Evolutionary conservation across 2,329 filamentous ascomycete genomes (phyloP), one percentile per base, ranked within the genome.

Genomic region (Nigrospora sphaerica): DNA sequence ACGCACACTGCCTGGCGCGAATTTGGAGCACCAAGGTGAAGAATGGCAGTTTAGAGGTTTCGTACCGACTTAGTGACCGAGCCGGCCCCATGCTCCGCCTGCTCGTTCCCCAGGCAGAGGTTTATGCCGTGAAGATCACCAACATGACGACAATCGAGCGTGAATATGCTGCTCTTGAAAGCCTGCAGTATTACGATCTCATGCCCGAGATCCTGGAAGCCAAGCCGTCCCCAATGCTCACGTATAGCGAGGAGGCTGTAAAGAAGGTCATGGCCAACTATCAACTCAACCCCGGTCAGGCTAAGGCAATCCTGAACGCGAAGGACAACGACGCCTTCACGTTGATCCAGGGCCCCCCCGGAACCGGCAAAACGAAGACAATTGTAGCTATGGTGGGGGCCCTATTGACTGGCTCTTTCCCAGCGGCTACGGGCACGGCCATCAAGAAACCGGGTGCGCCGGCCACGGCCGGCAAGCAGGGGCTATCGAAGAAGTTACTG

Each of bases 331-430:
- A 97, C 66, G 95, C 89, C 0, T 98, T 98, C 61, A 97, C 93
- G 3, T 73, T 98, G 50, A 90, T 98, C 56, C 93, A 98, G 69
- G 93, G 86, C 46, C 93, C 93, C 43, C 93, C 93, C 1, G 93
- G 93, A 64, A 96, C 93, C 4, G 93, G 92, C 60, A 98, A 98
- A 70, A 98, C 93, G 0, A 98, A 98, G 65, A 98, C 93, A 0
- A 98, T 98, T 50, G 81, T 95, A 46, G 93, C 92, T 32, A 95
- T 98, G 74, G 91, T 97, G 19, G 93, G 93, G 33, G 88, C 89
- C 34, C 73, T 98, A 14, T 66, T 95, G 39, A 86, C 82, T 6
- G 77, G 79, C 35, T 64, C 56, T 42, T 74, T 80, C 44, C 69
- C 71, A 44, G 58, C 63, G 19, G 55, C 54, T 12, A 66, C 63